phyloP scores from a whole-genome alignment of 1,284 basidiomycete genomes.

The Fomitopsis betulina region DNA sequence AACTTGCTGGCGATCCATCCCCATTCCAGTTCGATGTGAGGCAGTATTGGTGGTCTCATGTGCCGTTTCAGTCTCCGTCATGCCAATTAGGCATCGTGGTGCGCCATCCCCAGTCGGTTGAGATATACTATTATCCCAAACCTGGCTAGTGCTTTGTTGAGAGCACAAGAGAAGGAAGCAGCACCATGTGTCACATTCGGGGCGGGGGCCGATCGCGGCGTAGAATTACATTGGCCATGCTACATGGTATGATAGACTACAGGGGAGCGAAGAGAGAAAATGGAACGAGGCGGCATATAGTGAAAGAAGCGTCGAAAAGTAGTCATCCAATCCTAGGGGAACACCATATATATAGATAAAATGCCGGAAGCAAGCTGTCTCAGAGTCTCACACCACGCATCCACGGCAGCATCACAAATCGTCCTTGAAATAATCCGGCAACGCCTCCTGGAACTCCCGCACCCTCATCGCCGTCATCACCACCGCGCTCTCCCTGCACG shows the following conservation, averaged over 20 bases:
- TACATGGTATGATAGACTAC: background rate
- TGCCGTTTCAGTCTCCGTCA: too few species aligned
- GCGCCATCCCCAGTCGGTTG: too few species aligned
- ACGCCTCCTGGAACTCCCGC: slow-evolving; percentile 28
- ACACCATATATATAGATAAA: background rate
- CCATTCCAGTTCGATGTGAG: too few species aligned
- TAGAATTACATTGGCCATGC: background rate
- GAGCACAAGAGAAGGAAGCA: too few species aligned
- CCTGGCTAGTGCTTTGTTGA: too few species aligned
- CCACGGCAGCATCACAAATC: slow-evolving; percentile 19
- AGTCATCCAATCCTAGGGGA: background rate
- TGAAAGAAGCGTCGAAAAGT: background rate
- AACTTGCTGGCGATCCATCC: too few species aligned
- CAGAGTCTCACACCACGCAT: background rate
- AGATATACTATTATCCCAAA: too few species aligned
- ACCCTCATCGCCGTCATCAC: slow-evolving; percentile 24
- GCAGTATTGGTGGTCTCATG: too few species aligned
- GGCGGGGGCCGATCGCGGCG: background rate
- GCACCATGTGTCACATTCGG: too few species aligned
- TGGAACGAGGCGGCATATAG: background rate
- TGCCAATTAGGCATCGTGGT: too few species aligned
- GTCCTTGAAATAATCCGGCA: slow-evolving; percentile 30
- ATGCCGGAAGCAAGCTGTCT: background rate
- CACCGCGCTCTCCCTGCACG: slow-evolving; percentile 29
- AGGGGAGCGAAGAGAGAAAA: background rate